Evolutionary conservation across 345 rosid species (phyloP).

Genomic region (Gossypioides kirkii): DNA sequence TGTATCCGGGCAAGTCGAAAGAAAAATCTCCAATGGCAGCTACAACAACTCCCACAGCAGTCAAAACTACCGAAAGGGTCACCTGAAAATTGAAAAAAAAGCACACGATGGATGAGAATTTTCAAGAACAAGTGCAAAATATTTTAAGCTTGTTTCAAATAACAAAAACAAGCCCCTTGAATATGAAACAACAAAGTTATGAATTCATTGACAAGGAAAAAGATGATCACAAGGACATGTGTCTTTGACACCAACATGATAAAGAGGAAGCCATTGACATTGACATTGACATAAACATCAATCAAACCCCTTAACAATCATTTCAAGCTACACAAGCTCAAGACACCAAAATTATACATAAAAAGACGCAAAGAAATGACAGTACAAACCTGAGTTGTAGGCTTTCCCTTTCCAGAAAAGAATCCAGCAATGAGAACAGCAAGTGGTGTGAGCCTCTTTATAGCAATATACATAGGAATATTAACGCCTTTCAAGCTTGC

Average conservation of each 20-base stretch:
- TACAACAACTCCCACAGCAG: slow-evolving; percentile 79
- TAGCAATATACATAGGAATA: slow-evolving; percentile 97
- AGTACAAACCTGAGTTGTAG: slow-evolving; percentile 61
- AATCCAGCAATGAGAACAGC: slow-evolving; percentile 74
- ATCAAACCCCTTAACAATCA: not conserved
- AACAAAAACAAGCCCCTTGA: not conserved
- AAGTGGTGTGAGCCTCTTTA: slow-evolving; percentile 92
- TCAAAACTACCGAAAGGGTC: slow-evolving; percentile 70
- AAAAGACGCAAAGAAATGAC: not conserved
- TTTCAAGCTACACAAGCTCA: not conserved
- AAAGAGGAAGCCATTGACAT: not conserved
- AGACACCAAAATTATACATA: not conserved
- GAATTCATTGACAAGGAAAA: not conserved
- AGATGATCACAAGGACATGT: not conserved
- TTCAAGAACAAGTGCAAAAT: not conserved
- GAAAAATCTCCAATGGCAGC: slow-evolving; percentile 97
- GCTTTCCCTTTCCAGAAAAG: slow-evolving; percentile 70
- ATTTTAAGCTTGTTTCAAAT: not conserved
- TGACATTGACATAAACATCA: not conserved
- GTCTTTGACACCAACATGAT: not conserved
- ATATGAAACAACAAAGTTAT: not conserved
- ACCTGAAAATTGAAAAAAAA: slow-evolving; percentile 52
- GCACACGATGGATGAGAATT: not conserved
- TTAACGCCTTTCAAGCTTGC: slow-evolving; percentile 98
- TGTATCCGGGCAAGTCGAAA: slow-evolving; percentile 76